phyloP scores from a whole-genome alignment of 352 stramenopile genomes.

The Phytophthora foliorum region DNA sequence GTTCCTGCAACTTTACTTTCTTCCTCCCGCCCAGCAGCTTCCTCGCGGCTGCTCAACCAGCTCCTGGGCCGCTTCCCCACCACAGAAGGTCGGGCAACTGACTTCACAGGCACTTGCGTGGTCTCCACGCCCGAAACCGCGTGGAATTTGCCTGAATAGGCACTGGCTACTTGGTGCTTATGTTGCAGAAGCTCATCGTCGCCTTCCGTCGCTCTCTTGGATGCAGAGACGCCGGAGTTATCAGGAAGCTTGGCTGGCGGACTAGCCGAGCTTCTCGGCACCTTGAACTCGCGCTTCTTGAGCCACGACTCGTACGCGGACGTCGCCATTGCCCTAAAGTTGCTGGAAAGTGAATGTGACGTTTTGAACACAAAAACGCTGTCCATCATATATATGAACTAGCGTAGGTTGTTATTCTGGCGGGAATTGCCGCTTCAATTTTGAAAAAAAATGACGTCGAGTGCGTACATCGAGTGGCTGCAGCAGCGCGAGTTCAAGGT shows the following conservation, averaged over 20 bases:
- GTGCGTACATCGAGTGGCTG: slow-evolving; percentile 10
- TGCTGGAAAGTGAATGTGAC: not conserved
- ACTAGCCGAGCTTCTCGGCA: not conserved
- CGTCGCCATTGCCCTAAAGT: slow-evolving; percentile 12
- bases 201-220: not conserved
- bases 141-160: slow-evolving; percentile 11
- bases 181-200: not conserved
- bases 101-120: slow-evolving; percentile 28
- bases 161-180: not conserved
- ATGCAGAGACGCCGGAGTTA: not conserved
- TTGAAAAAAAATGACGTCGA: slow-evolving; percentile 2
- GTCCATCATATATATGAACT: not conserved
- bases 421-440: not conserved
- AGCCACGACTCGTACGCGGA: slow-evolving; percentile 56
- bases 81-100: slow-evolving; percentile 5
- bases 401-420: not conserved
- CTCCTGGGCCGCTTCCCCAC: slow-evolving; percentile 10
- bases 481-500: slow-evolving; percentile 23
- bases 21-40: not conserved
- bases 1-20: slow-evolving; percentile 7
- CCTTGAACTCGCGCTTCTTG: slow-evolving; percentile 51
- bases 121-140: slow-evolving; percentile 12
- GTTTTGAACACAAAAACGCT: not conserved
- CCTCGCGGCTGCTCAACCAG: slow-evolving; percentile 7
- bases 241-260: not conserved